A percentile compares a stretch with the other conserved stretches of the same genome.
Conservation (phyloP, 225 moss, liverwort and hornwort genomes). For the Lunularia cruciata region DNA sequence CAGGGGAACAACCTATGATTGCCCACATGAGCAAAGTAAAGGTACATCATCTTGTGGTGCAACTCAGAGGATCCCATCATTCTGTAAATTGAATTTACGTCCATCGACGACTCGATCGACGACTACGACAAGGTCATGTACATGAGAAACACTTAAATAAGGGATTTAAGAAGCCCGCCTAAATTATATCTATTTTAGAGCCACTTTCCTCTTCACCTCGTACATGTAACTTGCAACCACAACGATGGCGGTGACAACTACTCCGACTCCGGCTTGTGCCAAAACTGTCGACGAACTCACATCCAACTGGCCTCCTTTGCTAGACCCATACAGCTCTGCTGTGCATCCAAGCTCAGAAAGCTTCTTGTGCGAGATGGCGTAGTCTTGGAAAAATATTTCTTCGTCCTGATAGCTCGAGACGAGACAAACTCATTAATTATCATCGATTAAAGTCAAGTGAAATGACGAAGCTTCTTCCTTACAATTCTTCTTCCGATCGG, state of each 20-base stretch:
- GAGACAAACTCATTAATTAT: not conserved
- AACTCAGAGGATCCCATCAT: too few species aligned
- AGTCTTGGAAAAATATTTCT: slow-evolving; percentile 81
- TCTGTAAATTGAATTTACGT: too few species aligned
- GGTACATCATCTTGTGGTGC: too few species aligned
- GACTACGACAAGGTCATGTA: slow-evolving; percentile 3
- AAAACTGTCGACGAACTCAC: slow-evolving; percentile 58
- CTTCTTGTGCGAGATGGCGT: slow-evolving; percentile 69
- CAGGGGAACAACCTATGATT: too few species aligned
- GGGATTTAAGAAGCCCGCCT: not conserved
- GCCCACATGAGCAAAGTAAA: too few species aligned
- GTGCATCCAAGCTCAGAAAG: slow-evolving; percentile 87
- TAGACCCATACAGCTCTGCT: slow-evolving; percentile 47
- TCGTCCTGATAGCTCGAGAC: slow-evolving; percentile 55
- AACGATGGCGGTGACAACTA: slow-evolving; percentile 75
- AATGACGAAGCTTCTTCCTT: too few species aligned
- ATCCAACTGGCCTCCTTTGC: slow-evolving; percentile 50
- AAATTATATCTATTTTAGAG: slow-evolving; percentile 2
- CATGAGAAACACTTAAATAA: not conserved
- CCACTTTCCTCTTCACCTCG: slow-evolving; percentile 64
- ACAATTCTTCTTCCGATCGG: too few species aligned
- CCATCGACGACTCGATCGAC: not conserved
- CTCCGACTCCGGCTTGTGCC: slow-evolving; percentile 80
- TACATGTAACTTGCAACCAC: slow-evolving; percentile 79
- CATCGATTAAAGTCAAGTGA: too few species aligned